Base-by-base conservation (phyloP, 495 filamentous ascomycete species). In the Aspergillus cristatus region DNA sequence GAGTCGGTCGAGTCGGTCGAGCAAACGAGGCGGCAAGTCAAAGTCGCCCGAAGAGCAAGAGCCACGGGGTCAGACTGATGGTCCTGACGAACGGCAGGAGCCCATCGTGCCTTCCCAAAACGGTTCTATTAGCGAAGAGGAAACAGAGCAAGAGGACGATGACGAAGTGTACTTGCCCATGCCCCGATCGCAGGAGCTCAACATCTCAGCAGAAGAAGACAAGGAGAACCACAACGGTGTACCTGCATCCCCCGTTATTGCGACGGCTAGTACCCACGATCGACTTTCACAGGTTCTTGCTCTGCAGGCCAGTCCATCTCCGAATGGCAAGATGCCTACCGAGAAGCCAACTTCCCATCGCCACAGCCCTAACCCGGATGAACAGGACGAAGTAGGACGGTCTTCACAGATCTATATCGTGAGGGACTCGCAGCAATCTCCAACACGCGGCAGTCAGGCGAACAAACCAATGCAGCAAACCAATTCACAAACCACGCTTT, bases 61-160 rank as follows among this genome's bases (percentile, higher is more conserved):
- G 20, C n/a, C 32, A 22, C 37, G 26, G 36, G 24, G 35, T 10
- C 33, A 31, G 35, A 38, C 37, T 15, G 40, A 34, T 18, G 25
- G 17, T 28, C 10, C 45, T 20, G 55, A 33, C 15, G 43, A 51
- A 6, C 37, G 26, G 13, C 43, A 56, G 25, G 46, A 31, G n/a
- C 14, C 15, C n/a, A n/a, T n/a, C 16, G 37, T 4, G 20, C 20
- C 38, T 1, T 18, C 39, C 18, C 40, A 40, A 1, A 54, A 48
- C 18, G 45, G 46, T 5, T 56, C 42, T 14, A 46, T 49, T 7
- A 74, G 66, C 15, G 71, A 74, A 48, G 71, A 69, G 38, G 70
- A 74, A 44, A 74, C 70, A 0, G 70, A 73, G 32, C 63, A 67
- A 33, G 71, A 74, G 37, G 68, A 72, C 28, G 58, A 11, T 47